phyloP scores from a whole-genome alignment of 208 protist genomes.

The Crithidia bombi region DNA sequence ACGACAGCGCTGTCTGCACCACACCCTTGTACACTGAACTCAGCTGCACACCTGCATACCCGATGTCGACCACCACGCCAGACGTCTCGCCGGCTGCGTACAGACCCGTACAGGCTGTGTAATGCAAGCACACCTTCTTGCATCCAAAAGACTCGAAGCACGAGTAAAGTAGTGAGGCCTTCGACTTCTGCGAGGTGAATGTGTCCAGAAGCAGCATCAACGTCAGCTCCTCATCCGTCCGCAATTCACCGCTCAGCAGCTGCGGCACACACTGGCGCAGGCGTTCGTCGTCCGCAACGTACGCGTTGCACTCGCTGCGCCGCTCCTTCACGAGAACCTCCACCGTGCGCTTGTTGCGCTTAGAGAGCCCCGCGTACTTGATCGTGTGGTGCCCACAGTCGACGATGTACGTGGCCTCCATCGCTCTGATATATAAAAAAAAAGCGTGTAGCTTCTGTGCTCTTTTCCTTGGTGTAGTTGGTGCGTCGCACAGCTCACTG shows the following conservation, averaged over 20 bases:
- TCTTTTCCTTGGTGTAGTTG: too few species aligned
- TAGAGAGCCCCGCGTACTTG: slow-evolving; percentile 59
- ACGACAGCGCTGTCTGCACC: slow-evolving; percentile 33
- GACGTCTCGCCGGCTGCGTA: slow-evolving; percentile 73
- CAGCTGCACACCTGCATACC: slow-evolving; percentile 63
- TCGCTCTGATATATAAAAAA: slow-evolving; percentile 16
- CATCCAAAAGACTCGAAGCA: slow-evolving; percentile 72
- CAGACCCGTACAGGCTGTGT: slow-evolving; percentile 55
- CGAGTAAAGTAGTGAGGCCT: slow-evolving; percentile 60
- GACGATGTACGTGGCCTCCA: slow-evolving; percentile 50
- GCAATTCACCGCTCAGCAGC: slow-evolving; percentile 27
- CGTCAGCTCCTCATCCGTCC: slow-evolving; percentile 54
- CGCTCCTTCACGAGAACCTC: slow-evolving; percentile 31
- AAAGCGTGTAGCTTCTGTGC: neutral
- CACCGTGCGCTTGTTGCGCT: slow-evolving; percentile 16
- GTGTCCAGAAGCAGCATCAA: slow-evolving; percentile 66
- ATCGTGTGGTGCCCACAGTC: slow-evolving; percentile 67
- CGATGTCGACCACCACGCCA: slow-evolving; percentile 72
- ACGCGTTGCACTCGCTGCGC: slow-evolving; percentile 26
- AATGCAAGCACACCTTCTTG: slow-evolving; percentile 54
- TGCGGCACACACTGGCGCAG: slow-evolving; percentile 27
- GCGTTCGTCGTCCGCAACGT: slow-evolving; percentile 26
- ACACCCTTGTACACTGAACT: slow-evolving; percentile 57
- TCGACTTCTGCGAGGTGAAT: slow-evolving; percentile 46
- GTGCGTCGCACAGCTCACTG: neutral